Conservation (phyloP, 2,329 filamentous ascomycete species). For the Exophiala lecanii-corni region DNA sequence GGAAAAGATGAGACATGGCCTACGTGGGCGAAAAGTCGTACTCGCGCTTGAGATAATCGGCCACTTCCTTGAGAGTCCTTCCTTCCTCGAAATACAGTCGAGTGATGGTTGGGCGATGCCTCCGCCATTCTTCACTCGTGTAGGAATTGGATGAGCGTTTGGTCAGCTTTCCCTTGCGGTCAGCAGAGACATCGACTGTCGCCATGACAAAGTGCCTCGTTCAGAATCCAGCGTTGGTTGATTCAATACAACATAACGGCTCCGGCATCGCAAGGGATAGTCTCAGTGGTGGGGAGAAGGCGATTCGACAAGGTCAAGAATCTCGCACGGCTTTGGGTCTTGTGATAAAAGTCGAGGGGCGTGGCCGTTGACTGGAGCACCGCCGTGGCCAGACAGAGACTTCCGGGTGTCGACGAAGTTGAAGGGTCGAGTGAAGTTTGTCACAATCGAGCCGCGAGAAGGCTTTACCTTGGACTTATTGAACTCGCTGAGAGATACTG, state of each 20-base stretch:
- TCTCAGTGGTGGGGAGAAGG: no score
- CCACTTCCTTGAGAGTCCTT: constrained; percentile 27
- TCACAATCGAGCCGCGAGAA: no score
- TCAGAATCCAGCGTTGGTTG: not conserved
- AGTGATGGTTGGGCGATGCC: constrained; percentile 25
- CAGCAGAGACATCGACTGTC: constrained; percentile 12
- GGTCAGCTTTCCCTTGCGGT: constrained; percentile 18
- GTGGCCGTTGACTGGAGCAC: no score
- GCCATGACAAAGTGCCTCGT: constrained; percentile 14
- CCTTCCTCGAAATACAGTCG: constrained; percentile 27
- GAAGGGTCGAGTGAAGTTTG: no score
- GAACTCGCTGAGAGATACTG: no score
- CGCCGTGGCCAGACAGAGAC: no score
- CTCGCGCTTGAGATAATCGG: constrained; percentile 24
- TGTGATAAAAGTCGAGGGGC: no score
- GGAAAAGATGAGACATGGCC: constrained; percentile 8
- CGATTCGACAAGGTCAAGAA: no score
- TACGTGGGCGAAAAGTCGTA: constrained; percentile 27
- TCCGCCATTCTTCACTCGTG: constrained; percentile 26
- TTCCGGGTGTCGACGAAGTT: no score
- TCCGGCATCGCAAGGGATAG: no score
- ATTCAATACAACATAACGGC: not conserved
- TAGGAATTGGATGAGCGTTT: constrained; percentile 28
- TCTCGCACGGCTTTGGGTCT: no score
- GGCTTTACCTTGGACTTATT: no score